Evolutionary conservation across 176 grass and related monocot genomes (phyloP).

Genomic region (Puya raimondii): DNA sequence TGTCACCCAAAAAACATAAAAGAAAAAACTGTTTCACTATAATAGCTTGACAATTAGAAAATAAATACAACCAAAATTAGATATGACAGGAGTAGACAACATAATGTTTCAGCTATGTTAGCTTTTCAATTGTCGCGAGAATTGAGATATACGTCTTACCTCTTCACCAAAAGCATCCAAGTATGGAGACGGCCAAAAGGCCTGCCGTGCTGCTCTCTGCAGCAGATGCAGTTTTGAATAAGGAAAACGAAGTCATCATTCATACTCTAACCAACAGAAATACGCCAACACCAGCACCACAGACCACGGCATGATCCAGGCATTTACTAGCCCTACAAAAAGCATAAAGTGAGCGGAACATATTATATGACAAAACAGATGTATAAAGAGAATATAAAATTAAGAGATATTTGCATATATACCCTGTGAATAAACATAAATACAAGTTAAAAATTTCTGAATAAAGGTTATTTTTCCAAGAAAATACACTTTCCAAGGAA

Average conservation of each 20-base stretch:
- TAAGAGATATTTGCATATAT: too few species aligned
- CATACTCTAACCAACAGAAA: slow-evolving; percentile 97
- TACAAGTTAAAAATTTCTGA: too few species aligned
- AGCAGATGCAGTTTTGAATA: slow-evolving; percentile 41
- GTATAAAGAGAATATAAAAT: too few species aligned
- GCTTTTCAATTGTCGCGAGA: too few species aligned
- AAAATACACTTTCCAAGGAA: too few species aligned
- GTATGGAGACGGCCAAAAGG: slow-evolving; percentile 92
- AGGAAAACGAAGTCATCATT: slow-evolving; percentile 23
- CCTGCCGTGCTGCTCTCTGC: slow-evolving; percentile 74
- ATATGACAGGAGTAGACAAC: too few species aligned
- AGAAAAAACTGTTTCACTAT: neutral
- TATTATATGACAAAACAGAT: too few species aligned
- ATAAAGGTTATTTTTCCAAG: neutral
- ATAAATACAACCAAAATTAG: too few species aligned
- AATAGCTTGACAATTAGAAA: neutral
- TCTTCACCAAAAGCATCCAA: slow-evolving; percentile 92
- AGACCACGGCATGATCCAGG: slow-evolving; percentile 61
- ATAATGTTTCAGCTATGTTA: too few species aligned
- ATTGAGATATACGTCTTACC: slow-evolving; percentile 32
- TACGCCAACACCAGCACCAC: slow-evolving; percentile 87
- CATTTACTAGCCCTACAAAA: slow-evolving; percentile 69
- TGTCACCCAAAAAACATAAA: neutral
- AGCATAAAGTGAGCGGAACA: neutral
- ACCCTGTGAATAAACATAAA: too few species aligned